Evolutionary conservation across 306 rosid species (phyloP), one percentile per base, ranked within the genome.

Genomic region (Notholithocarpus densiflorus): DNA sequence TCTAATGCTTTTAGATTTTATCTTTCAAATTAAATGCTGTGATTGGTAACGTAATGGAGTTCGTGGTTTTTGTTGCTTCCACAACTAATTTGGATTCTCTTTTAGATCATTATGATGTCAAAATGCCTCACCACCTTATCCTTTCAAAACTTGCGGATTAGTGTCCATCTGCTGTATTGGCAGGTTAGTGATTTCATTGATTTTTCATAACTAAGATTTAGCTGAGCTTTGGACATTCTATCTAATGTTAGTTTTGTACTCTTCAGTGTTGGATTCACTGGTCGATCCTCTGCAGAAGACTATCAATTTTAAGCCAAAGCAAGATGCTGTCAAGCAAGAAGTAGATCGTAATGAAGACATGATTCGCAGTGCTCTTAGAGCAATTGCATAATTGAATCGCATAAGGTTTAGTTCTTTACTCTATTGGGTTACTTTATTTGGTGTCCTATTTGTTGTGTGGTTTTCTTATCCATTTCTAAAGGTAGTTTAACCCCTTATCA

Each of bases 261-360:
- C 73, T 32, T 34, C 86, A 96, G 98, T 93, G 80, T 85, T 96
- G 80, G 99, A 96, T 82, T 96, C 99, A 23, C 85, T 91, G 93
- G 97, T 93, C 80, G 97, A 96, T 86, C 98, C 97, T 84, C 96
- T 96, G 77, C 98, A 90, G 77, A 93, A 96, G 84, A 96, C 98
- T 56, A 96, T 91, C 24, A 91, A 91, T 81, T 96, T 93, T 82
- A 96, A 91, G 91, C 98, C 97, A 24, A 96, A 96, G 89, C 97
- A 77, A 89, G 97, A 96, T 81, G 97, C 98, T 62, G 99, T 96
- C 70, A 96, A 96, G 88, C 99, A 96, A 90, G 98, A 93, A 86
- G 98, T 96, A 51, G 99, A 96, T 86, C 98, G 98, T 69, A 96
- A 96, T 79, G 99, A 96, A 85, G 99, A 96, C 90, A 93, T 93